A percentile compares a stretch with the other conserved stretches of the same genome.
These are phyloP conservation scores for Botrytis pseudocinerea DNA, from an alignment of 2,329 filamentous ascomycete species.

Conservation along the genomic window DNA sequence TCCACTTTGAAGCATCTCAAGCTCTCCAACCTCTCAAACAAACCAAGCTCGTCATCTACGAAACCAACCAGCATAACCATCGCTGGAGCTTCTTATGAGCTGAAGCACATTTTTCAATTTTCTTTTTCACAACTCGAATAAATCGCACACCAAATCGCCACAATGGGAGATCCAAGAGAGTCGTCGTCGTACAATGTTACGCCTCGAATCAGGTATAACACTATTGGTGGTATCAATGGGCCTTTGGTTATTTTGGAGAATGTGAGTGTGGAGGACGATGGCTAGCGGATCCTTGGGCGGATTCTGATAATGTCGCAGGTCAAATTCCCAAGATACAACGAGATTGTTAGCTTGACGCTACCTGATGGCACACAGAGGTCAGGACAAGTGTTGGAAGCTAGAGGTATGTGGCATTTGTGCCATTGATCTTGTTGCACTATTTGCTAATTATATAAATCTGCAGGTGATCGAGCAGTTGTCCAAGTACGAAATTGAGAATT, in stretches of 20 bases:
- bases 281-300: background rate
- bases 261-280: conserved; percentile 55
- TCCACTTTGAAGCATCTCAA: conserved; percentile 24
- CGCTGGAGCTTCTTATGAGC: conserved; percentile 24
- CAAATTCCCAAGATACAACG: conserved; percentile 96
- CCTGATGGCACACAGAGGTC: conserved; percentile 92
- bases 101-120: conserved; percentile 11
- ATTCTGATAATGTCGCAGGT: conserved; percentile 58
- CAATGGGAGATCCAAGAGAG: conserved; percentile 42
- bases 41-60: conserved; percentile 18
- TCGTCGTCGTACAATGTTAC: conserved; percentile 51
- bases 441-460: conserved; percentile 28
- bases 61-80: conserved; percentile 20
- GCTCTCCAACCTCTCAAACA: conserved; percentile 25
- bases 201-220: conserved; percentile 90
- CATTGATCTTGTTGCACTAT: conserved; percentile 17
- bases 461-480: conserved; percentile 90
- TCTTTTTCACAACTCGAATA: background rate
- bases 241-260: conserved; percentile 97
- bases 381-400: conserved; percentile 94
- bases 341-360: conserved; percentile 94
- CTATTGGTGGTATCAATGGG: conserved; percentile 95
- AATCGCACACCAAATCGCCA: conserved; percentile 25
- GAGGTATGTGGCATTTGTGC: conserved; percentile 60
- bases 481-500: conserved; percentile 61